A percentile compares a stretch with the other conserved stretches of the same genome.
These are phyloP conservation scores for Ascobolus immersus DNA, from an alignment of 495 filamentous ascomycete genomes.

Conservation along the genomic window DNA sequence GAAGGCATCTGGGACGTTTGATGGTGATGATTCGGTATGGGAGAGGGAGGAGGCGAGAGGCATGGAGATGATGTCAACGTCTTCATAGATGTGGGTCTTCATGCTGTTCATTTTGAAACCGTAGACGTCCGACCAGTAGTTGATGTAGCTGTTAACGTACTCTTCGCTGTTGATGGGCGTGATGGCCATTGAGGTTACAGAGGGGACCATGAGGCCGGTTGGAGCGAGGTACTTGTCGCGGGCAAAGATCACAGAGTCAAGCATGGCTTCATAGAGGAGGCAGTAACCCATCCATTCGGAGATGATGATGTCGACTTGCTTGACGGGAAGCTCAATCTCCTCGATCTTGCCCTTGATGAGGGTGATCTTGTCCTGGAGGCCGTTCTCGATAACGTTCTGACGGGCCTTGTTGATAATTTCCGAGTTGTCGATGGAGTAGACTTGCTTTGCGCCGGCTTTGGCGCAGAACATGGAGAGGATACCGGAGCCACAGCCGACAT, in stretches of 20 bases:
- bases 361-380: constrained; percentile 53
- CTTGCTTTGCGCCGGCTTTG: constrained; percentile 64
- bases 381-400: constrained; percentile 63
- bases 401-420: constrained; percentile 72
- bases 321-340: constrained; percentile 54
- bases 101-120: constrained; percentile 53
- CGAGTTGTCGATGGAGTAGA: constrained; percentile 83
- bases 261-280: constrained; percentile 81
- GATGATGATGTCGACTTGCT: constrained; percentile 78
- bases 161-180: constrained; percentile 16
- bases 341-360: constrained; percentile 74
- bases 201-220: constrained; percentile 32
- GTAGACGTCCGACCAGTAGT: constrained; percentile 63
- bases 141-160: constrained; percentile 25
- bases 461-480: constrained; percentile 92
- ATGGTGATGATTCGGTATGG: too few species aligned
- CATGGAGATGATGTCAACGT: constrained; percentile 46
- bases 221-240: constrained; percentile 58
- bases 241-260: constrained; percentile 76
- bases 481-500: constrained; percentile 79
- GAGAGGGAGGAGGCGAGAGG: constrained; percentile 49
- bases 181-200: constrained; percentile 13
- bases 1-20: constrained; percentile 41
- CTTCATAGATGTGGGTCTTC: constrained; percentile 41
- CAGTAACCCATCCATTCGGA: constrained; percentile 98